A percentile compares a stretch with the other conserved stretches of the same genome.
These are phyloP conservation scores for Lycium ferocissimum DNA, from an alignment of 257 asterid genomes.

Conservation along the genomic window DNA sequence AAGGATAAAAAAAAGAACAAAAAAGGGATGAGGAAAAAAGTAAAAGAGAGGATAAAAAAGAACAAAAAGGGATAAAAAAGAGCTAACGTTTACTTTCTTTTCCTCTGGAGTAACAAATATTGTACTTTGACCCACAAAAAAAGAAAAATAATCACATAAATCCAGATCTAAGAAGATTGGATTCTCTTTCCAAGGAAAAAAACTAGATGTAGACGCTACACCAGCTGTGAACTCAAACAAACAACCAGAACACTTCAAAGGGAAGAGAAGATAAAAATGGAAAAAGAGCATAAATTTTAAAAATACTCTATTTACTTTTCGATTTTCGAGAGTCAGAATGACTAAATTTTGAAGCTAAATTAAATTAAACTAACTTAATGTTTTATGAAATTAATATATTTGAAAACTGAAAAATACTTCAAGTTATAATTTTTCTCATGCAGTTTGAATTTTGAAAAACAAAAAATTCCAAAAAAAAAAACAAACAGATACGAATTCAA, in stretches of 20 bases:
- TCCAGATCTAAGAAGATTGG: constrained; percentile 62
- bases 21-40: background rate
- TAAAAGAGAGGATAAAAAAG: constrained; percentile 12
- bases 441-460: too few relatives aligned
- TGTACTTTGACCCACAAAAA: constrained; percentile 26
- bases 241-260: background rate
- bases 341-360: too few relatives aligned
- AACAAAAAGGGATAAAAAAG: constrained; percentile 47
- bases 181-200: constrained; percentile 38
- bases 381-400: too few relatives aligned
- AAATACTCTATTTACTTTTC: too few relatives aligned
- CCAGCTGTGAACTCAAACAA: constrained; percentile 23
- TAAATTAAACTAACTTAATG: too few relatives aligned
- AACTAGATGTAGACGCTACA: constrained; percentile 30
- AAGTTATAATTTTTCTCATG: too few relatives aligned
- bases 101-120: constrained; percentile 29
- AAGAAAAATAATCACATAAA: constrained; percentile 28
- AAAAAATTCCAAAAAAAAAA: too few relatives aligned
- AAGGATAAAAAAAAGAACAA: constrained; percentile 35
- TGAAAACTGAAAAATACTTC: too few relatives aligned
- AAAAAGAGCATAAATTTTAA: too few relatives aligned
- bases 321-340: too few relatives aligned
- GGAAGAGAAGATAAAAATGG: background rate
- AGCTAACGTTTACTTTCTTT: constrained; percentile 38
- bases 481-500: too few relatives aligned